phyloP scores from a whole-genome alignment of 2,329 filamentous ascomycete genomes.

The Ceratocystis cubensis region DNA sequence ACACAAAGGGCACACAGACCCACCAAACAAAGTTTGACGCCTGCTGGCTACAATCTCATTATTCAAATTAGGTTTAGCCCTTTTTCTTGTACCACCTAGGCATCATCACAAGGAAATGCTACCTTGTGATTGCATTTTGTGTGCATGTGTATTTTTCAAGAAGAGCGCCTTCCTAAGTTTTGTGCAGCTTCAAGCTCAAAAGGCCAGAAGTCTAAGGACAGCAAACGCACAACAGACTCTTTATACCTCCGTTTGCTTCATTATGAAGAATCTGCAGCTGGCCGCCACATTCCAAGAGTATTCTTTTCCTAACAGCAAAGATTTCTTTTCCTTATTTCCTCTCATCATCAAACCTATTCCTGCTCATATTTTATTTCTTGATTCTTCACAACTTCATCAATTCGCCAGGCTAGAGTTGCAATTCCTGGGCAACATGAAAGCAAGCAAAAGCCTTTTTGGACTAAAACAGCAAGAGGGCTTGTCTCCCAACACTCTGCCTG shows the following conservation, averaged over 20 bases:
- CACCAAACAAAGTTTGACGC: conserved; percentile 2
- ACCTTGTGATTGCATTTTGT: not conserved
- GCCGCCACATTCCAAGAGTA: not conserved
- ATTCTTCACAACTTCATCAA: not conserved
- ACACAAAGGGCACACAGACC: not conserved
- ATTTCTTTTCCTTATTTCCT: too few relatives aligned
- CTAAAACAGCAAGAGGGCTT: not conserved
- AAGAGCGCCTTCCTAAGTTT: too few relatives aligned
- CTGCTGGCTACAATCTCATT: not conserved
- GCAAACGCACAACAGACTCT: not conserved
- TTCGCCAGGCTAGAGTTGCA: not conserved
- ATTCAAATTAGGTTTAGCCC: not conserved
- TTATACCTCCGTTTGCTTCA: not conserved
- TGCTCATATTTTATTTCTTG: not conserved
- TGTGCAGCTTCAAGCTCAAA: not conserved
- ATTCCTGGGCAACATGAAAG: not conserved
- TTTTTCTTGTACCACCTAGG: not conserved
- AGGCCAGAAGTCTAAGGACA: not conserved
- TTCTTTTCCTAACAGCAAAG: not conserved
- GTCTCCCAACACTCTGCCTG: not conserved
- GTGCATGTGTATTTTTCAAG: not conserved
- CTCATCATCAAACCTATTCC: not conserved
- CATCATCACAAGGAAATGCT: not conserved
- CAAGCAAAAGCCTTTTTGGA: not conserved
- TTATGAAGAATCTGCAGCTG: not conserved